A percentile compares a stretch with the other conserved stretches of the same genome.
These are phyloP conservation scores for Starmerella stellata DNA, from an alignment of 805 yeast species.

Conservation along the genomic window DNA sequence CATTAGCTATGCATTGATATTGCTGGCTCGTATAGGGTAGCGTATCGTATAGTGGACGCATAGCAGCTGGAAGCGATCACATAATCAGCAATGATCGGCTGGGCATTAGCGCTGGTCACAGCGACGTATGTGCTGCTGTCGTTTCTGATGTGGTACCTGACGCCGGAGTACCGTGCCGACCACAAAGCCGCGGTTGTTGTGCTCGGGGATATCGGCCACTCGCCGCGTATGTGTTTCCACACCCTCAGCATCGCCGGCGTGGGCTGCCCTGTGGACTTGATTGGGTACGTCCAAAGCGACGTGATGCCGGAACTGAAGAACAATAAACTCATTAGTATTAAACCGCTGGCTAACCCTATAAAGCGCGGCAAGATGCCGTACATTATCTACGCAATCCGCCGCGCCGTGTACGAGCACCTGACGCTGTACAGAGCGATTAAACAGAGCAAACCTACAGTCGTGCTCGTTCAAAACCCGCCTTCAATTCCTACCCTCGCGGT, in stretches of 20 bases:
- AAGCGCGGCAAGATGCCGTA: conserved; percentile 28
- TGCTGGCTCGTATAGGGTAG: too few species aligned
- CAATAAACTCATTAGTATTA: conserved; percentile 19
- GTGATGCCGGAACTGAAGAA: conserved; percentile 17
- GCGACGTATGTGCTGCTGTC: conserved; percentile 9
- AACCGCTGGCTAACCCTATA: conserved; percentile 18
- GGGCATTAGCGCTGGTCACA: conserved; percentile 8
- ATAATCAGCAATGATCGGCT: background rate
- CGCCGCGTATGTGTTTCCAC: conserved; percentile 88
- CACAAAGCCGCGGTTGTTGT: conserved; percentile 61
- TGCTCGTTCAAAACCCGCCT: conserved; percentile 77
- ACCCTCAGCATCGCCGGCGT: conserved; percentile 52
- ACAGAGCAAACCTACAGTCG: conserved; percentile 24
- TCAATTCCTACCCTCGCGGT: conserved; percentile 63
- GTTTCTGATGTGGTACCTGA: conserved; percentile 11
- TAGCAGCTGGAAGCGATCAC: too few species aligned
- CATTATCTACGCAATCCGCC: conserved; percentile 36
- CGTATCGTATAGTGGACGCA: too few species aligned
- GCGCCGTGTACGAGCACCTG: conserved; percentile 40
- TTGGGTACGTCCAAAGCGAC: conserved; percentile 43
- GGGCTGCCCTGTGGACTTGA: conserved; percentile 60
- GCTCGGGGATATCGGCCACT: conserved; percentile 83
- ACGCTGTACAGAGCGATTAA: conserved; percentile 34
- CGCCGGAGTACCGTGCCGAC: conserved; percentile 15
- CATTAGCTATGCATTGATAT: too few species aligned